phyloP scores from a whole-genome alignment of 2,329 filamentous ascomycete genomes.

The Fusarium dlaminii region DNA sequence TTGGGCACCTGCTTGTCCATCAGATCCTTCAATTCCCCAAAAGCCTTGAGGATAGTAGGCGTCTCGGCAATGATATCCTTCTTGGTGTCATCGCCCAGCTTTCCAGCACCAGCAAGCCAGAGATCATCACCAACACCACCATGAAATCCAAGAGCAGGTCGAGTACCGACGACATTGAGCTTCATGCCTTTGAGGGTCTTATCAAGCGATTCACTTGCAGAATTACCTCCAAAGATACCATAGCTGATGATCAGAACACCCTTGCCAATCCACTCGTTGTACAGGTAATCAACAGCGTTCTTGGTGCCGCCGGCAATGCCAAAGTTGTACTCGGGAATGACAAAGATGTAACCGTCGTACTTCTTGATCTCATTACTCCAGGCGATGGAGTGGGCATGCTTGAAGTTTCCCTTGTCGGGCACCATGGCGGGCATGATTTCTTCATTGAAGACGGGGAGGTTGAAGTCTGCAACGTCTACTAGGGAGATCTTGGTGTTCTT shows the following conservation, averaged over 20 bases:
- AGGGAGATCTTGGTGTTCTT: not conserved
- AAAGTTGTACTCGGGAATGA: slow-evolving; percentile 67
- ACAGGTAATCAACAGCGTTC: slow-evolving; percentile 71
- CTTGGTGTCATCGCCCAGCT: slow-evolving; percentile 21
- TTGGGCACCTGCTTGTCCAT: not conserved
- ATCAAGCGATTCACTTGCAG: not conserved
- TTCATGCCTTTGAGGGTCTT: slow-evolving; percentile 14
- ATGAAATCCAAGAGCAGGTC: slow-evolving; percentile 16
- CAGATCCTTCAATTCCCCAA: slow-evolving; percentile 11
- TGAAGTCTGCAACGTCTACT: slow-evolving; percentile 30
- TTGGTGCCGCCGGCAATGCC: slow-evolving; percentile 64
- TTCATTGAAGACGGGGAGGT: slow-evolving; percentile 58
- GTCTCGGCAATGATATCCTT: slow-evolving; percentile 18
- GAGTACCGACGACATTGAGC: slow-evolving; percentile 8
- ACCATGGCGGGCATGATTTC: slow-evolving; percentile 51
- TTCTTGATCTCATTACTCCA: slow-evolving; percentile 57
- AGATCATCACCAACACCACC: slow-evolving; percentile 2
- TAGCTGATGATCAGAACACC: slow-evolving; percentile 25
- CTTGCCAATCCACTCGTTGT: slow-evolving; percentile 58
- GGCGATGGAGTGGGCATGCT: slow-evolving; percentile 52
- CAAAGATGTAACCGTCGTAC: slow-evolving; percentile 59
- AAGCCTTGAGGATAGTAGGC: slow-evolving; percentile 7
- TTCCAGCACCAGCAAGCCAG: slow-evolving; percentile 9
- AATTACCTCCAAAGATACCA: slow-evolving; percentile 14
- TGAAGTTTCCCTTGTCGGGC: slow-evolving; percentile 47